Evolutionary conservation across 2,329 filamentous ascomycete species (phyloP).

Genomic region (Elsinoe arachidis): DNA sequence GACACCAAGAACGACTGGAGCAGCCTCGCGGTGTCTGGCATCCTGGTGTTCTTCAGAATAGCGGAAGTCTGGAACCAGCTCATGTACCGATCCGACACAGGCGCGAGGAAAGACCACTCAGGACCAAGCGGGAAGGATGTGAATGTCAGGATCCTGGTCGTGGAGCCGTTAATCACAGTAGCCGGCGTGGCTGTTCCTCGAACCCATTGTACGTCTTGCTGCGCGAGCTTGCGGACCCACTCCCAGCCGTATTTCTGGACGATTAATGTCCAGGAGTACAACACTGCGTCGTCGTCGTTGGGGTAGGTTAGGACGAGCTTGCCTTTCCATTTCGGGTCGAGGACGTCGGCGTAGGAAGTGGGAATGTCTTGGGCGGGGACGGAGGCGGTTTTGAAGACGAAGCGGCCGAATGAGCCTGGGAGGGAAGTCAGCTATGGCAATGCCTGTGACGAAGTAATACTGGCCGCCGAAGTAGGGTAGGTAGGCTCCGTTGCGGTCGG

Average conservation of each 20-base stretch:
- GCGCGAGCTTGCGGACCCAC: slow-evolving; percentile 39
- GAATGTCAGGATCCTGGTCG: slow-evolving; percentile 16
- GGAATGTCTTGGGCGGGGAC: slow-evolving; percentile 24
- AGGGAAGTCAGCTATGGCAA: neutral
- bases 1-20: slow-evolving; percentile 32
- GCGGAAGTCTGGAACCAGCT: slow-evolving; percentile 40
- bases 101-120: neutral
- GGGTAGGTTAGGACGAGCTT: slow-evolving; percentile 49
- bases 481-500: neutral
- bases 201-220: slow-evolving; percentile 44
- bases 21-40: slow-evolving; percentile 41
- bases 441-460: neutral
- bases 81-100: slow-evolving; percentile 32
- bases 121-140: slow-evolving; percentile 22
- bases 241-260: slow-evolving; percentile 31
- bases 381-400: slow-evolving; percentile 31
- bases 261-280: slow-evolving; percentile 43
- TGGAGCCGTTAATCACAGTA: slow-evolving; percentile 24
- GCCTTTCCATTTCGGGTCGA: slow-evolving; percentile 44
- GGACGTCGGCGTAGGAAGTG: slow-evolving; percentile 36
- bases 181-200: slow-evolving; percentile 40
- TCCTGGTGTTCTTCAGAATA: slow-evolving; percentile 38
- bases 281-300: slow-evolving; percentile 50
- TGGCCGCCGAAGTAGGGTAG: neutral
- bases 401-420: slow-evolving; percentile 15